phyloP scores from a whole-genome alignment of 306 rosid genomes.

The Prunus mume region DNA sequence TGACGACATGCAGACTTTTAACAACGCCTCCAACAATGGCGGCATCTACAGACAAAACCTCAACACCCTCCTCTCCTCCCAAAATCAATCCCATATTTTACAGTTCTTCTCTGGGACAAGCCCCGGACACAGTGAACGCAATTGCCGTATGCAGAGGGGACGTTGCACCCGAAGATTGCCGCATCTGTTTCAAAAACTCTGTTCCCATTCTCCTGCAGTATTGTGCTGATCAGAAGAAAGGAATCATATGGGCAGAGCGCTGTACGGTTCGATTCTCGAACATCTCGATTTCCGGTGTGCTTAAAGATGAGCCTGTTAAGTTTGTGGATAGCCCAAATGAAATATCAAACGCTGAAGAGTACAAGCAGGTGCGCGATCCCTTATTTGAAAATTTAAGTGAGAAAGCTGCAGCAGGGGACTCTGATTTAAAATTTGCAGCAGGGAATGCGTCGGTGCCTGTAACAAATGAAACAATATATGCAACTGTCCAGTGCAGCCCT shows the following conservation, averaged over 20 bases:
- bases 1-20: too few species aligned
- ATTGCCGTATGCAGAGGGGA: constrained; percentile 18
- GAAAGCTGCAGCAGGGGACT: not conserved
- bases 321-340: not conserved
- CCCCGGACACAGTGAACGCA: not conserved
- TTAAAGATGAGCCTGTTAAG: not conserved
- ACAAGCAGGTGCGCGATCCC: not conserved
- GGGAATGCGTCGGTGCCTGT: too few species aligned
- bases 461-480: too few species aligned
- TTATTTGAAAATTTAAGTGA: not conserved
- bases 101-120: not conserved
- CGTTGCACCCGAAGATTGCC: not conserved
- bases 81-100: not conserved
- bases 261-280: constrained; percentile 6
- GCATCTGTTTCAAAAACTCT: not conserved
- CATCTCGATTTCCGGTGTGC: not conserved
- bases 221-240: not conserved
- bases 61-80: not conserved
- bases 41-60: constrained; percentile 5
- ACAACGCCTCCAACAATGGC: not conserved
- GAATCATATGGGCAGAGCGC: not conserved
- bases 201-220: not conserved
- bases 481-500: too few species aligned
- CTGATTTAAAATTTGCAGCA: too few species aligned
- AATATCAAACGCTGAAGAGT: not conserved